phyloP scores from a whole-genome alignment of 306 rosid species.

The Astragalus membranaceus region DNA sequence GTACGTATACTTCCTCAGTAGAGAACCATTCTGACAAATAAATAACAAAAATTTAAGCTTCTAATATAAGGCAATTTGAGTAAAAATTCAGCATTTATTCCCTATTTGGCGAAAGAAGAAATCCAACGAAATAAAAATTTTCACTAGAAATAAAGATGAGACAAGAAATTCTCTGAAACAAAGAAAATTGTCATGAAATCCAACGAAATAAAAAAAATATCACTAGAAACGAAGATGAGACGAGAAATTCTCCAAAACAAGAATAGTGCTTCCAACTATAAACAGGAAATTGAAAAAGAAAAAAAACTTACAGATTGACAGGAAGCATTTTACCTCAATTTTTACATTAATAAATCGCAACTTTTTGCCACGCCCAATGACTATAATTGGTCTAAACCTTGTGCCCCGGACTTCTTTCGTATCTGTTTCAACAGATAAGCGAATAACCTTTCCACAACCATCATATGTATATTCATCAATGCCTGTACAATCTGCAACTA shows the following conservation, averaged over 20 bases:
- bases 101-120: not conserved
- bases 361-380: constrained; percentile 79
- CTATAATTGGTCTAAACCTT: constrained; percentile 66
- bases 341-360: constrained; percentile 84
- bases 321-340: constrained; percentile 67
- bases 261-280: not conserved
- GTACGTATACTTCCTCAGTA: constrained; percentile 69
- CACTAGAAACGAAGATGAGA: not conserved
- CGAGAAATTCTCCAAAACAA: not conserved
- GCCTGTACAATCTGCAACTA: constrained; percentile 66
- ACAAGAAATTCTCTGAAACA: not conserved
- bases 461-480: constrained; percentile 81
- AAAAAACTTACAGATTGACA: not conserved
- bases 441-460: constrained; percentile 85
- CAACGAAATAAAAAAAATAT: not conserved
- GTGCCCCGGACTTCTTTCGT: constrained; percentile 41
- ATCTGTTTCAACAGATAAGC: constrained; percentile 61
- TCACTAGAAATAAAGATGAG: not conserved
- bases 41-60: constrained; percentile 20
- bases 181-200: not conserved
- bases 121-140: not conserved
- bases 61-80: not conserved
- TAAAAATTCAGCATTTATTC: not conserved
- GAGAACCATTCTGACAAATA: constrained; percentile 68
- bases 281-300: not conserved